Percentiles rank a stretch among this genome's conserved stretches.
Evolutionary conservation across 2,329 filamentous ascomycete species (phyloP).

Genomic region (Lasiodiplodia sp.): DNA sequence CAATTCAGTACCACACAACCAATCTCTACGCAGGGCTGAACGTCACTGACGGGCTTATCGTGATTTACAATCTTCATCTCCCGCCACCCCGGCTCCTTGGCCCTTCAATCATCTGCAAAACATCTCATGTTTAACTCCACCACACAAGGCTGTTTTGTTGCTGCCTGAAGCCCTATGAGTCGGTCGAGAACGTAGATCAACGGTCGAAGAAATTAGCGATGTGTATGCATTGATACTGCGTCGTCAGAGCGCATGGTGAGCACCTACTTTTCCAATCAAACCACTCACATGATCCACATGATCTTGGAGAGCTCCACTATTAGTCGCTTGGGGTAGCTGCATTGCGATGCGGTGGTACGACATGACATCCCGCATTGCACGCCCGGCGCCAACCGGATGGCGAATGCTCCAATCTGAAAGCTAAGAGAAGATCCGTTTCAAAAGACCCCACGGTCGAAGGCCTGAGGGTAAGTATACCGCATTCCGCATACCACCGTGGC

Average conservation of each 20-base stretch:
- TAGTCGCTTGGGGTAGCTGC: background rate
- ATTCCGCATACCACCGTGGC: background rate
- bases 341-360: conserved; percentile 8
- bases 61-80: conserved; percentile 18
- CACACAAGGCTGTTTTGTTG: background rate
- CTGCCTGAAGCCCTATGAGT: conserved; percentile 6
- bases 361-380: background rate
- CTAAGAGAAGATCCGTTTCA: conserved; percentile 2
- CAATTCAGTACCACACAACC: background rate
- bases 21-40: conserved; percentile 1
- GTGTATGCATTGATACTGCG: conserved; percentile 10
- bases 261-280: background rate
- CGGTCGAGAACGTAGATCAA: conserved; percentile 18
- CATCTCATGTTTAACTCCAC: conserved; percentile 5
- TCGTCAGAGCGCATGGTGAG: conserved; percentile 5
- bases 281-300: background rate
- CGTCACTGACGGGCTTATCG: conserved; percentile 9
- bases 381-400: background rate
- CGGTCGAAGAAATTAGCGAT: conserved; percentile 20
- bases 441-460: background rate
- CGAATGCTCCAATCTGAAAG: background rate
- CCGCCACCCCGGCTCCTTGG: background rate
- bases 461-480: background rate
- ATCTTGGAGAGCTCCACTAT: conserved; percentile 8
- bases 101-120: conserved; percentile 14